These are phyloP conservation scores for Umbellularia californica DNA, from an alignment of 164 flowering plant species.

Conservation along the genomic window DNA sequence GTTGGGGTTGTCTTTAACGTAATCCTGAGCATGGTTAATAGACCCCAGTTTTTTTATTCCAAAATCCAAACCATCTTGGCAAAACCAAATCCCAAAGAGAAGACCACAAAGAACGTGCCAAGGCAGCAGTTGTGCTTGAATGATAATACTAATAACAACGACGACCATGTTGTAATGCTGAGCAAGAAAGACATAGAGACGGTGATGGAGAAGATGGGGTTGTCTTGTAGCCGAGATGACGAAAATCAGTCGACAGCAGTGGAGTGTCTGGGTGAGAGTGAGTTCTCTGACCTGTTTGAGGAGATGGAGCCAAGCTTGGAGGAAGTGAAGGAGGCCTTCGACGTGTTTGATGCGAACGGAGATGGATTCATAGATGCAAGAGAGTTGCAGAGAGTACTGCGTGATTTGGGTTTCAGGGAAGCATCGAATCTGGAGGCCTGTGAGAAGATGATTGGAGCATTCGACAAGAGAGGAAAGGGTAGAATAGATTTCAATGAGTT, in stretches of 20 bases:
- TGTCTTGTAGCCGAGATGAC: not conserved
- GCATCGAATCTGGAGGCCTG: slow-evolving; percentile 26
- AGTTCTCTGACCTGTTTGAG: slow-evolving; percentile 23
- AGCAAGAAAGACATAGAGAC: slow-evolving; percentile 27
- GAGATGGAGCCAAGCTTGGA: slow-evolving; percentile 32
- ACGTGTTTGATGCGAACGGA: slow-evolving; percentile 39
- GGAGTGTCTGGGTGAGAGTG: slow-evolving; percentile 7
- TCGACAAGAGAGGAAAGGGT: slow-evolving; percentile 39
- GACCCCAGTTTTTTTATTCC: slow-evolving; percentile 12
- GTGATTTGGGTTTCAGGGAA: slow-evolving; percentile 24
- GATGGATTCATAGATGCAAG: slow-evolving; percentile 49
- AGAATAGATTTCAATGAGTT: slow-evolving; percentile 40
- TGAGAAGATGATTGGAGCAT: slow-evolving; percentile 32
- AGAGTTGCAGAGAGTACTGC: slow-evolving; percentile 37
- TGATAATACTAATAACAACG: not conserved
- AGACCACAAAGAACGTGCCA: not conserved
- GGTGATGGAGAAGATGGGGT: slow-evolving; percentile 26
- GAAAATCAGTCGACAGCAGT: not conserved
- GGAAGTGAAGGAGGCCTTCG: slow-evolving; percentile 40
- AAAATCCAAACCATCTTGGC: not conserved
- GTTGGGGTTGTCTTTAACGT: slow-evolving; percentile 2
- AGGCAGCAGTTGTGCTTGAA: not conserved
- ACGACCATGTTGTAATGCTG: slow-evolving; percentile 10
- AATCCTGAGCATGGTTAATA: slow-evolving; percentile 8
- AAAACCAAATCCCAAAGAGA: not conserved